Evolutionary conservation across 805 yeast genomes (phyloP).

Genomic region (Metschnikowia colocasiae): DNA sequence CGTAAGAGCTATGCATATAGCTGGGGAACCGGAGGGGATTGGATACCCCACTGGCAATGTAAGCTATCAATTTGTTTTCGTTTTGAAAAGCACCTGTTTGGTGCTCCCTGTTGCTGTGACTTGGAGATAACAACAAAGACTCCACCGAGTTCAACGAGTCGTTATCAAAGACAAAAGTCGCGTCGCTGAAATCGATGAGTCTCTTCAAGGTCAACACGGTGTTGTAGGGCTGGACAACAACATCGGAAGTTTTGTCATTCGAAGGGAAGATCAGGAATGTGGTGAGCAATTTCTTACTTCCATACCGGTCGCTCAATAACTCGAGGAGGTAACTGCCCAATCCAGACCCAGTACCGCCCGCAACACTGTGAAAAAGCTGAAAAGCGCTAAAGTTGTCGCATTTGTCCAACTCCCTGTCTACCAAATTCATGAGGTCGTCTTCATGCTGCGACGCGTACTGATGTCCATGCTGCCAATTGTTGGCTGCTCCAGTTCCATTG

Average conservation of each 20-base stretch:
- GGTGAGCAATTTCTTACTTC: slow-evolving; percentile 72
- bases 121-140: slow-evolving; percentile 33
- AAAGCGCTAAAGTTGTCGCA: slow-evolving; percentile 89
- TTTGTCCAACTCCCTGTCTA: slow-evolving; percentile 86
- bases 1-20: slow-evolving; percentile 81
- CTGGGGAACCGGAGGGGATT: slow-evolving; percentile 89
- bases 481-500: slow-evolving; percentile 93
- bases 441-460: slow-evolving; percentile 62
- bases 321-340: slow-evolving; percentile 83
- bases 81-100: slow-evolving; percentile 54
- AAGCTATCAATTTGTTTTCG: slow-evolving; percentile 80
- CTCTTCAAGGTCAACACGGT: slow-evolving; percentile 78
- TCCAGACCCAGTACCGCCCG: slow-evolving; percentile 99
- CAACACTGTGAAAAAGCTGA: slow-evolving; percentile 88
- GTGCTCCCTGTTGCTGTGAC: slow-evolving; percentile 12
- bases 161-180: slow-evolving; percentile 87
- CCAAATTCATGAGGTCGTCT: slow-evolving; percentile 75
- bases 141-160: slow-evolving; percentile 77
- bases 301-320: slow-evolving; percentile 70
- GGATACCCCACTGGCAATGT: slow-evolving; percentile 79
- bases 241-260: slow-evolving; percentile 76
- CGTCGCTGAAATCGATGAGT: slow-evolving; percentile 79
- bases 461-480: slow-evolving; percentile 93
- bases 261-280: slow-evolving; percentile 87
- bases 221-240: slow-evolving; percentile 97